A percentile compares a stretch with the other conserved stretches of the same genome.
Evolutionary conservation across 1,284 basidiomycete genomes (phyloP).

Genomic region (Heterobasidion occidentale): DNA sequence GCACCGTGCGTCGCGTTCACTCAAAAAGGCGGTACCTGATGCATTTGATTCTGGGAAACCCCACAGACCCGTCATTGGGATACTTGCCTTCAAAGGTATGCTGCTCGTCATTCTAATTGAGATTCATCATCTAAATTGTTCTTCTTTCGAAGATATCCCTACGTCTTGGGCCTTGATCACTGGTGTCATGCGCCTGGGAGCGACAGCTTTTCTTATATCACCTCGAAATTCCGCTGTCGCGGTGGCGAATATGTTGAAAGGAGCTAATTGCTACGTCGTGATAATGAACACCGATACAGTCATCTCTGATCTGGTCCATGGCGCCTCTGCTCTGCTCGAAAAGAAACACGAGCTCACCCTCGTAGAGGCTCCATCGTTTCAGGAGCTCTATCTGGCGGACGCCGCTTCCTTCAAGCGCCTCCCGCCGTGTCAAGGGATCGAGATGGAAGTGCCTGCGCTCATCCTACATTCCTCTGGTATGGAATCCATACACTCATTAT

Average conservation of each 20-base stretch:
- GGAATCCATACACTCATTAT: background rate
- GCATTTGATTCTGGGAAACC: background rate
- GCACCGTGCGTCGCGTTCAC: background rate
- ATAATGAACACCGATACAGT: background rate
- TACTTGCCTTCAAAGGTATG: background rate
- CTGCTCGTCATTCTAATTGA: background rate
- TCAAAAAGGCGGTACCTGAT: background rate
- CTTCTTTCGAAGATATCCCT: constrained; percentile 11
- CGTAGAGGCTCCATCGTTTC: background rate
- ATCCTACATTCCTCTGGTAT: constrained; percentile 5
- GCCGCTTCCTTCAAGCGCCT: background rate
- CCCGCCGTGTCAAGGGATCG: background rate
- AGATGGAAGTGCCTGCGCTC: background rate
- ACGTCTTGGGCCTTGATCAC: constrained; percentile 9
- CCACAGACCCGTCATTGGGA: background rate
- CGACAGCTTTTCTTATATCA: constrained; percentile 16
- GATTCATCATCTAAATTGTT: background rate
- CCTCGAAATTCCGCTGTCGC: constrained; percentile 18
- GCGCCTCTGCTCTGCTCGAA: background rate
- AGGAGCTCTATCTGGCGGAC: background rate
- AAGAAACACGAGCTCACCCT: background rate
- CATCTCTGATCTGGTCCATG: background rate
- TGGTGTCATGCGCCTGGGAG: constrained; percentile 14
- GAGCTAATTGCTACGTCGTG: background rate
- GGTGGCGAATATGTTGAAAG: constrained; percentile 14